These are phyloP conservation scores for Candida neerlandica DNA, from an alignment of 1,139 yeast species.

Conservation along the genomic window DNA sequence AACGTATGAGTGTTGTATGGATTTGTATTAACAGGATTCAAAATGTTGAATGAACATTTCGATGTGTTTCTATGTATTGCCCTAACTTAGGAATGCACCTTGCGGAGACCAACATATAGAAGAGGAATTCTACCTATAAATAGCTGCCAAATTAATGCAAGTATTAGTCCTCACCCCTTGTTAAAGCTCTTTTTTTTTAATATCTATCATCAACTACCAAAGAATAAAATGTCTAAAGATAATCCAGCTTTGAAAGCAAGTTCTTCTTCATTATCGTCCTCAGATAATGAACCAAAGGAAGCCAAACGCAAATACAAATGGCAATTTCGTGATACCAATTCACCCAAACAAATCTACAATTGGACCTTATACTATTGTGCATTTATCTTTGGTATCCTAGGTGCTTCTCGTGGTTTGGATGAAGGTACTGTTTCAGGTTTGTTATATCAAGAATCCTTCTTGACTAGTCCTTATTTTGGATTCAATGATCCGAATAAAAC, in stretches of 20 bases:
- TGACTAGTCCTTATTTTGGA: slow-evolving; percentile 41
- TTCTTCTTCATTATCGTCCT: neutral
- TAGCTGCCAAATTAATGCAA: neutral
- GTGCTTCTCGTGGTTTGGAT: slow-evolving; percentile 63
- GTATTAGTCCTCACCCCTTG: neutral
- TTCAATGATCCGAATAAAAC: slow-evolving; percentile 41
- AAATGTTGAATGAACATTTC: too few species aligned
- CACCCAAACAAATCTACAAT: slow-evolving; percentile 55
- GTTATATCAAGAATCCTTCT: slow-evolving; percentile 1
- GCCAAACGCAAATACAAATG: slow-evolving; percentile 11
- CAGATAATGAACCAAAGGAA: neutral
- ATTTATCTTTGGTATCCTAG: slow-evolving; percentile 56
- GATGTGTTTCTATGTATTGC: too few species aligned
- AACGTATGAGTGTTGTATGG: neutral
- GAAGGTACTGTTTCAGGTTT: slow-evolving; percentile 40
- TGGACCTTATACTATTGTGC: slow-evolving; percentile 47
- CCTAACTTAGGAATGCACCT: too few species aligned
- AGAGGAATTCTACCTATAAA: neutral
- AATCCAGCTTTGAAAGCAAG: neutral
- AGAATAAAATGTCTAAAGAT: neutral
- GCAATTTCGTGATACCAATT: slow-evolving; percentile 25
- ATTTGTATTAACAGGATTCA: too few species aligned
- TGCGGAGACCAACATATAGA: too few species aligned
- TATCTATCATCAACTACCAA: neutral
- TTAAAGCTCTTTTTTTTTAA: neutral